Conservation (phyloP, 805 yeast genomes). For the Komagataella phaffii region DNA sequence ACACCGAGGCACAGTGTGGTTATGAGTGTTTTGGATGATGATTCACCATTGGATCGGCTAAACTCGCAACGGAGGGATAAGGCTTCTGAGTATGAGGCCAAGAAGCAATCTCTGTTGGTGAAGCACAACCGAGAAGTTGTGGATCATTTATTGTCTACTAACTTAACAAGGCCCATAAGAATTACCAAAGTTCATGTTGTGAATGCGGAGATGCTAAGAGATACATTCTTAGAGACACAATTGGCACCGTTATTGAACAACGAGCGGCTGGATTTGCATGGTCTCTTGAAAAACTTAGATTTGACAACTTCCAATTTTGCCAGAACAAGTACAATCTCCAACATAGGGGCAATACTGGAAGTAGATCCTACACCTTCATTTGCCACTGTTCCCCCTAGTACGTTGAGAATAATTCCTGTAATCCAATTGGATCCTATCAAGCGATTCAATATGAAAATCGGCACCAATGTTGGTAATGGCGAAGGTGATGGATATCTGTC, state of each 20-base stretch:
- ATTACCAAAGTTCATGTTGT: slow-evolving; percentile 31
- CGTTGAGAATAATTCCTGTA: slow-evolving; percentile 15
- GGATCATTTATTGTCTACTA: slow-evolving; percentile 14
- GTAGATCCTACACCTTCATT: slow-evolving; percentile 4
- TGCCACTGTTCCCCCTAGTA: slow-evolving; percentile 7
- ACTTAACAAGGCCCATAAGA: slow-evolving; percentile 25
- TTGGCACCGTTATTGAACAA: slow-evolving; percentile 28
- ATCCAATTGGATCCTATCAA: slow-evolving; percentile 40
- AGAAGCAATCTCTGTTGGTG: neutral
- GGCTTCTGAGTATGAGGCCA: neutral
- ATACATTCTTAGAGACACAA: slow-evolving; percentile 30
- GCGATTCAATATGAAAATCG: slow-evolving; percentile 73
- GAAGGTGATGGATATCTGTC: slow-evolving; percentile 92
- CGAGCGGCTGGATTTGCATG: slow-evolving; percentile 24
- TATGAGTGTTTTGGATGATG: neutral
- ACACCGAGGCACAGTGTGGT: neutral
- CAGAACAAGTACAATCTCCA: slow-evolving; percentile 27
- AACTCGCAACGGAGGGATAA: neutral
- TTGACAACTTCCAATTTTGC: slow-evolving; percentile 26
- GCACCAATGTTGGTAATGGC: slow-evolving; percentile 92
- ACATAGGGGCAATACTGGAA: slow-evolving; percentile 22
- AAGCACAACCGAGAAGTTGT: slow-evolving; percentile 8
- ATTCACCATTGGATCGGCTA: neutral
- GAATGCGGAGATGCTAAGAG: slow-evolving; percentile 32
- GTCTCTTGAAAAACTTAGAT: slow-evolving; percentile 28